Base-by-base conservation (phyloP, 1,284 basidiomycete species). In the Fomes fomentarius region DNA sequence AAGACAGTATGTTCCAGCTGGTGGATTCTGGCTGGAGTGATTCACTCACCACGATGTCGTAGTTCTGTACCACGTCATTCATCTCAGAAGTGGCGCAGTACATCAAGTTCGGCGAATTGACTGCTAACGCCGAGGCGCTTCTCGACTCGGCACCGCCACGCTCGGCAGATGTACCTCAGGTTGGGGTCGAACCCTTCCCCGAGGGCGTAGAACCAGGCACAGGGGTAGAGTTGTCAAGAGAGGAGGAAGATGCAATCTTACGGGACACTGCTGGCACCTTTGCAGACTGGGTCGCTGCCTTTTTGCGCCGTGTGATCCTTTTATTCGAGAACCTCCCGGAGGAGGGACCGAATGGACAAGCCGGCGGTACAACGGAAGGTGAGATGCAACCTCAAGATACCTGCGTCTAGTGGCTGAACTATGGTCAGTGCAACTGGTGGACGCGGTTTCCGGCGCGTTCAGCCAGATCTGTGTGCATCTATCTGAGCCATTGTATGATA, bases 321-420 rank as follows among this genome's bases (percentile, higher is more conserved):
- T 74, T 97, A 3, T 85, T 95, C 59, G 91, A 94, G 69, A 92
- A 94, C 65, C 77, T 98, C 26, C 94, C 94, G 0, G 93, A 96
- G 58, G 93, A 93, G 70, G 84, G 86, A 0, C 76, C 76, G 2
- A 74, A 79, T 54, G 82, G 82, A 3, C 71, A 73, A n/a, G 81
- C 82, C 12, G 83, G 83, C 17, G 77, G 74, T 9, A 68, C 81
- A 19, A 82, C 79, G 5, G 87, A 90, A 81, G 77, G 87, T 86
- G 58, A 39, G 65, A 51, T 10, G 17, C 34, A 24, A 24, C 24
- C 15, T 41, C 7, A 14, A 12, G 1, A 11, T 22, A 11, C 9
- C 21, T 15, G 26, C 0, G 7, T 33, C n/a, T n/a, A n/a, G 33
- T 35, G 7, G 14, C 35, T 58, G 47, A 60, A 11, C 0, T 25